Conservation (phyloP, 2,329 filamentous ascomycete genomes). For the Phyllosticta citribraziliensis region DNA sequence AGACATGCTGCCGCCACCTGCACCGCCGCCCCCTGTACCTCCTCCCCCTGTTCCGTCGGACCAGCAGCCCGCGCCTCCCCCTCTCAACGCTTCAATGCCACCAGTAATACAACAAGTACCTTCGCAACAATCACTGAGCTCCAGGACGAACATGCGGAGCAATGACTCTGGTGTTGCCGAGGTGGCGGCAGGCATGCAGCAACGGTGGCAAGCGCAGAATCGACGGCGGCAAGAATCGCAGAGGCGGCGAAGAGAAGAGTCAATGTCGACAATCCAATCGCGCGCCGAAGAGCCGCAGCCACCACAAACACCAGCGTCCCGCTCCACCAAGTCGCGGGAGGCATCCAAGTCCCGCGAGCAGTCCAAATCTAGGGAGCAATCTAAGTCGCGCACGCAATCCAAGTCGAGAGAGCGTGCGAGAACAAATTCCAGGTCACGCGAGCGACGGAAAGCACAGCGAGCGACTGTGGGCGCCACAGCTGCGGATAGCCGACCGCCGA, state of each 20-base stretch:
- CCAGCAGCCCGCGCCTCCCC: background rate
- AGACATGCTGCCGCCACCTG: background rate
- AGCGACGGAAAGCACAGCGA: background rate
- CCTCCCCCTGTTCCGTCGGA: background rate
- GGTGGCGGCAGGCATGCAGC: background rate
- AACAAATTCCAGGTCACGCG: background rate
- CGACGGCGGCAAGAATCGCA: background rate
- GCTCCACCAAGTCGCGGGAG: background rate
- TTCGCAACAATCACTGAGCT: background rate
- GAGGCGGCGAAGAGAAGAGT: background rate
- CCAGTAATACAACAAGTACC: background rate
- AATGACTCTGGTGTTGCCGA: background rate
- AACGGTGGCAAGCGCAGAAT: background rate
- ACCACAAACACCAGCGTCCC: background rate
- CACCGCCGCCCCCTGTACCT: background rate
- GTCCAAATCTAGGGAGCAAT: background rate
- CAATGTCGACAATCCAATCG: background rate
- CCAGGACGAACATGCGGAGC: background rate
- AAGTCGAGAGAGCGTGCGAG: background rate
- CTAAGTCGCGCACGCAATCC: background rate
- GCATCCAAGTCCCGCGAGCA: background rate
- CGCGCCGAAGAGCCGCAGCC: background rate
- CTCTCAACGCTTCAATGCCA: background rate
- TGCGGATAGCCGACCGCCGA: background rate
- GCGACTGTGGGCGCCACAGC: background rate